Evolutionary conservation across 2,329 filamentous ascomycete species (phyloP), one percentile per base, ranked within the genome.

Genomic region (Phaeosphaeriaceae sp.): DNA sequence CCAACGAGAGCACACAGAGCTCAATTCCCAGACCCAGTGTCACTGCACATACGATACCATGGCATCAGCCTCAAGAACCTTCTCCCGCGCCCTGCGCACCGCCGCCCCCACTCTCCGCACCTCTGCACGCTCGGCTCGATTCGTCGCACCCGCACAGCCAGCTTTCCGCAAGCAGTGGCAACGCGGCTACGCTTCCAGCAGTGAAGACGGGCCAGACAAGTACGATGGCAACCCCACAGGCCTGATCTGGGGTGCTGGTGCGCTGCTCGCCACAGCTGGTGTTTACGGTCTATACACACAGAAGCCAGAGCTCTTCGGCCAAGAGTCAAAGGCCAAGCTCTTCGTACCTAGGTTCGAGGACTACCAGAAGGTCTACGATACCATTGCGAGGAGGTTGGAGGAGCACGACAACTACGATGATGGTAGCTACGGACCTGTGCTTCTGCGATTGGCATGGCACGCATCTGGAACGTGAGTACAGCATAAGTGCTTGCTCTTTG

Each of bases 371-470:
- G 92, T 98, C 53, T 98, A 98, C 84, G 87, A 97, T 78, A 89
- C 89, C 74, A 88, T 98, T 70, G 93, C 94, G 54, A 81, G 84
- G 74, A 85, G 85, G 60, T 83, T 98, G 54, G 89, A 95, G 79
- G 91, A 97, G 81, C 88, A 96, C 76, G 92, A 95, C 70, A 90
- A 97, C 67, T 98, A 98, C 78, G 94, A 98, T 74, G 94, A 99
- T 78, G 94, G 95, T 69, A 95, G 91, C 83, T 98, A 96, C 77
- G 94, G 93, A 56, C 95, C 94, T 25, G 93, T 98, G 60, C 84
- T 98, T 56, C 82, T 98, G 64, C 88, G 94, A 72, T 86, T 98
- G 68, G 94, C 92, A 61, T 98, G 95, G 94, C 95, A 98, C 83
- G 89, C 90, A 66, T 93, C 89, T 69, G 94, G 94, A 69, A 99